Evolutionary conservation across 495 filamentous ascomycete genomes (phyloP).

Genomic region (Penicillium parvum): DNA sequence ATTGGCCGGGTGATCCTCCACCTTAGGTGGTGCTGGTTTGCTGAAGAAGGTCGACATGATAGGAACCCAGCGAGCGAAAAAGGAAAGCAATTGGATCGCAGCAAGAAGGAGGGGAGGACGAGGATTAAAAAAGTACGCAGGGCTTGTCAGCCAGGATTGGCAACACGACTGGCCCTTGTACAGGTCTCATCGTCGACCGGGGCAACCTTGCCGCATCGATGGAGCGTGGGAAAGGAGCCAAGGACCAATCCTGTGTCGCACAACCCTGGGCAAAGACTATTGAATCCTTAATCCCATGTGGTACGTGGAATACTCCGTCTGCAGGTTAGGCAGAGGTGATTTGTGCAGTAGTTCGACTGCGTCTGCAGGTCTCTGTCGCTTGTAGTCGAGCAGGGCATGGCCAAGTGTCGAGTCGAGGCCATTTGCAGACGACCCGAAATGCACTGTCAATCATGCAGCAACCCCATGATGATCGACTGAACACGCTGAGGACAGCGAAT

Average conservation of each 20-base stretch:
- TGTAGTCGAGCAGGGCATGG: background rate
- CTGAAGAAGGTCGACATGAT: conserved; percentile 18
- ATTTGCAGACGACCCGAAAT: no score
- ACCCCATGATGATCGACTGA: background rate
- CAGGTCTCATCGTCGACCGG: conserved; percentile 20
- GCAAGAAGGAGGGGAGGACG: conserved; percentile 1
- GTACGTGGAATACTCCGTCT: conserved; percentile 6
- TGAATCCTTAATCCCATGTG: conserved; percentile 11
- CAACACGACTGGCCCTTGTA: conserved; percentile 19
- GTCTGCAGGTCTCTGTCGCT: background rate
- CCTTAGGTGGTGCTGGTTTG: conserved; percentile 9
- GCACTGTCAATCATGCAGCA: background rate
- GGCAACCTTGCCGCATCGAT: conserved; percentile 17
- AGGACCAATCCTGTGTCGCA: conserved; percentile 7
- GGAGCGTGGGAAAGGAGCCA: conserved; percentile 5
- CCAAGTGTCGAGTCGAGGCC: background rate
- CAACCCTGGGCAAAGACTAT: conserved; percentile 2
- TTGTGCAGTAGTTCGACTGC: background rate
- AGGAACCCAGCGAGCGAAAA: background rate
- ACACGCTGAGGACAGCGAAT: no score
- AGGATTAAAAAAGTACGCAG: background rate
- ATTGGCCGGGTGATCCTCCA: background rate
- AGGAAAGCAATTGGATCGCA: background rate
- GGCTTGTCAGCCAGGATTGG: conserved; percentile 12
- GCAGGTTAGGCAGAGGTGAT: background rate